Conservation (phyloP, 2,329 filamentous ascomycete genomes). For the Aspergillus pseudonomiae region DNA sequence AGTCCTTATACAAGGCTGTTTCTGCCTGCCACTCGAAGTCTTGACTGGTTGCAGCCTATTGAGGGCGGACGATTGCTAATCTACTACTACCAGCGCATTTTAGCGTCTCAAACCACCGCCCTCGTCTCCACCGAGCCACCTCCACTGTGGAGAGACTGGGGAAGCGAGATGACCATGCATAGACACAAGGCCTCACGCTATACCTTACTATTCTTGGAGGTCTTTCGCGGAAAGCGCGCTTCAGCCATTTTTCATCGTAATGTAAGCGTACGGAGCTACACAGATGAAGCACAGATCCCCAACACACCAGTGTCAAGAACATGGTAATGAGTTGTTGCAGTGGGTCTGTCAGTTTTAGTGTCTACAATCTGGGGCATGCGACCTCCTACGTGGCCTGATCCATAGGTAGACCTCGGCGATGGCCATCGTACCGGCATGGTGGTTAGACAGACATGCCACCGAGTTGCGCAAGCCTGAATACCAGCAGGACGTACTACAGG, state of each 20-base stretch:
- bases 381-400: neutral
- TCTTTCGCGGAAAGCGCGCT: neutral
- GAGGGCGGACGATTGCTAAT: neutral
- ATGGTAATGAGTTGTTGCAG: neutral
- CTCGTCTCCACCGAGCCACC: neutral
- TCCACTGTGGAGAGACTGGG: neutral
- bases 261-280: neutral
- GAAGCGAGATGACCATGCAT: neutral
- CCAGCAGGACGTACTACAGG: neutral
- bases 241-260: neutral
- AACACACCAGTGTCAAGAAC: neutral
- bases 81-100: neutral
- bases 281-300: neutral
- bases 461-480: neutral
- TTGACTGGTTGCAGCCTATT: neutral
- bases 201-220: neutral
- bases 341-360: neutral
- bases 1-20: neutral
- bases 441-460: neutral
- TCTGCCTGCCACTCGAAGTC: neutral
- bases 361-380: neutral
- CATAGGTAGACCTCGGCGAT: neutral
- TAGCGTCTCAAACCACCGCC: neutral
- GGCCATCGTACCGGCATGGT: neutral
- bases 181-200: neutral